Base-by-base conservation (phyloP, 176 grass and related monocot species). In the Bolboschoenus planiculmis region DNA sequence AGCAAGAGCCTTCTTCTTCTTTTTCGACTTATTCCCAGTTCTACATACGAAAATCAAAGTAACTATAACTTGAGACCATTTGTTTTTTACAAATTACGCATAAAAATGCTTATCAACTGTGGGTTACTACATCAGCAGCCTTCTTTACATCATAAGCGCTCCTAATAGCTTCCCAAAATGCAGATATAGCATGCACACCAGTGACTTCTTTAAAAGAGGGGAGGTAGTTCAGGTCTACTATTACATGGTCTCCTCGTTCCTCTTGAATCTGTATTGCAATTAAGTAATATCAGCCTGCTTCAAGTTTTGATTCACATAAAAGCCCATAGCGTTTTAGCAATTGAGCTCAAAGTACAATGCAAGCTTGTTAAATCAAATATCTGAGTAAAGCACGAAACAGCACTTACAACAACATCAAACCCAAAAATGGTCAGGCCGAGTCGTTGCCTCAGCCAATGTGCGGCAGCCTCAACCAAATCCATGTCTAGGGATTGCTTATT, bases 191-290 rank as follows among this genome's bases (percentile, higher is more conserved):
- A 84, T 87, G 85, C 27, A 67, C 60, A 80, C 91, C 84, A 37
- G 95, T 90, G 53, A 98, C 95, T 87, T 98, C 95, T 88, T 98
- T 98, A 81, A 98, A 98, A 5, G 92, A 91, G 0, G 95, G 92
- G 20, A 98, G 90, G 78, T 98, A 95, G 75, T 98, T 98, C 62
- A 95, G 89, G 82, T 98, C 95, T 64, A 98, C 92, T 79, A 98
- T 95, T 29, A 98, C 92, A 84, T 98, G 90, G 82, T 98, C 92
- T 53, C 90, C 87, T 0, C 79, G 95, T 16, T 83, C 85, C 64
- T 98, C 95, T 84, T 98, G 92, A 82, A 98, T 91, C 95, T 98
- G 86, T 47, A 78, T 66, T 46, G 6, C 27, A 71, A 79, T 75
- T 15, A 80, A 63, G 18, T 81, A 65, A 51, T 6, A 76, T 51